Base-by-base conservation (phyloP, 805 yeast genomes). In the Peterozyma xylosa region DNA sequence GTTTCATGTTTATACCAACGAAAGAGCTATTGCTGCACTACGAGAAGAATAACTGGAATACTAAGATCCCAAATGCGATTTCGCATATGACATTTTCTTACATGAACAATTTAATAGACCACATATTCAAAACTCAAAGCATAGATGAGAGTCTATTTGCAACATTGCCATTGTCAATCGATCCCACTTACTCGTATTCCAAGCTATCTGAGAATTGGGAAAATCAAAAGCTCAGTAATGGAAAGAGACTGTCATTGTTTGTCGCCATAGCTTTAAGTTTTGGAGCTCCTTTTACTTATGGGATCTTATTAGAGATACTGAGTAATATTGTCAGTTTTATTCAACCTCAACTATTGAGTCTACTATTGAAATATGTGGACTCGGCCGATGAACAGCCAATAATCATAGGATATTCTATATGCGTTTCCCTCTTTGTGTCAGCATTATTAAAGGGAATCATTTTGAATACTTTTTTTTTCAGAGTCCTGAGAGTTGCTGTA, bases 21-120 rank as follows among this genome's bases (percentile, higher is more conserved):
- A 38, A 17, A n/a, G 52, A 50, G 30, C 37, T 50, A 35, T 29
- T 33, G 14, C 47, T 46, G 17, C 45, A 48, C 41, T 47, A 30
- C 41, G 35, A 44, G 34, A 27, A 40, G 16, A 50, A 47, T 30
- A 43, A 35, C 16, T 45, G 49, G 46, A 30, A 38, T 30, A 37
- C 18, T 66, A 35, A 49, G 4, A 45, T 49, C 1, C 57, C 88
- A 13, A 81, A 90, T 57, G 66, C 88, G 13, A 77, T 91, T 49
- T 82, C 95, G 3, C 69, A 76, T 42, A 66, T 91, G 42, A 82
- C 95, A 0, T 91, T 93, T 59, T 66, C 80, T 29, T 91, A 98
- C 98, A 88, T 91, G 96, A 80, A 88, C 15, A 78, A 74, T 1
- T 66, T 93, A 55, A 87, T 91, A 82, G 74, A 67, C 52, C 76